Evolutionary conservation across 176 grass and related monocot species (phyloP).

Genomic region (Pharus latifolius): DNA sequence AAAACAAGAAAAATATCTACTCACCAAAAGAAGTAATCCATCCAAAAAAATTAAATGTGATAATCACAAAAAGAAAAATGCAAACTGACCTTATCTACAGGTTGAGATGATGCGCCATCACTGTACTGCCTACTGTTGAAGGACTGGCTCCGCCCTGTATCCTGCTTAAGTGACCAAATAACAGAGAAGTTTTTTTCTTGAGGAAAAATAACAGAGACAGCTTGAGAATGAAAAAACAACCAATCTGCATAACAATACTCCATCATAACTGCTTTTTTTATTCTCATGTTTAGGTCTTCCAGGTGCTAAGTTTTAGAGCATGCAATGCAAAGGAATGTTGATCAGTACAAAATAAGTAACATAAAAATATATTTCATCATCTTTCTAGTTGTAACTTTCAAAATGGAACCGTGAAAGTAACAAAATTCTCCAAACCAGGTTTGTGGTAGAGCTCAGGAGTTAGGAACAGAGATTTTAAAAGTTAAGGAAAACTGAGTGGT

Average conservation of each 20-base stretch:
- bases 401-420: not conserved
- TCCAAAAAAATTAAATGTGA: not conserved
- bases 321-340: not conserved
- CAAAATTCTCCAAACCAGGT: not conserved
- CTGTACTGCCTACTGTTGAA: slow-evolving; percentile 33
- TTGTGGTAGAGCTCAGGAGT: not conserved
- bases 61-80: not conserved
- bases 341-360: not conserved
- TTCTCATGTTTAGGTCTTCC: not conserved
- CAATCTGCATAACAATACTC: not conserved
- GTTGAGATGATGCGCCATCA: slow-evolving; percentile 22
- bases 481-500: no score
- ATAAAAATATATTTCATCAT: not conserved
- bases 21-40: not conserved
- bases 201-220: no score
- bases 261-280: not conserved
- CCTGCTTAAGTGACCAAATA: slow-evolving; percentile 22
- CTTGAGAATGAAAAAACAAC: not conserved
- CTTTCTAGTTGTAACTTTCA: not conserved
- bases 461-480: not conserved
- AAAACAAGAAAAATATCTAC: slow-evolving; percentile 1
- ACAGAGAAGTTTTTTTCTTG: no score
- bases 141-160: slow-evolving; percentile 48
- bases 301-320: not conserved
- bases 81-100: slow-evolving; percentile 50